Base-by-base conservation (phyloP, 305 asterid species). In the Coffea humblotiana region DNA sequence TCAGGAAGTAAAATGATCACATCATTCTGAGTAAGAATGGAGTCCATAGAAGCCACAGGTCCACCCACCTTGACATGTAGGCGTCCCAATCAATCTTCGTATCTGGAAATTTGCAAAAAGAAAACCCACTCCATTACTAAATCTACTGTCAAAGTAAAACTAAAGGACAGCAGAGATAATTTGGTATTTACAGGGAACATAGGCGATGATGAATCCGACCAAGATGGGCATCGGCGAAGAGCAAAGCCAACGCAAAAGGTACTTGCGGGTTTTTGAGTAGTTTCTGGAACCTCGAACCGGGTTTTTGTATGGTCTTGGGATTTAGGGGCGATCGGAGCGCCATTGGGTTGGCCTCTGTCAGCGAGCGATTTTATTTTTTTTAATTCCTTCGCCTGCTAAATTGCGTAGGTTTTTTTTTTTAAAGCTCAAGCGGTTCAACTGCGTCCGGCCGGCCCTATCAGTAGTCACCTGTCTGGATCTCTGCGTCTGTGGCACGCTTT, bases 1-100 rank as follows among this genome's bases (percentile, higher is more conserved):
- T 32, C 13, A 5, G 43, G 43, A 40, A 40, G 43, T 40, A 40
- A 40, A 40, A 40, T 40, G 43, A 47, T 49, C 23, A 67, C 61
- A 75, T 65, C 71, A 11, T 2, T 3, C 35, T 14, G 48, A 77
- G 72, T 23, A 79, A 47, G 65, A 76, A 40, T 8, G 40, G 60
- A 79, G 15, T 75, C 75, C 35, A 25, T 21, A 60, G 58, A 72
- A 27, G 83, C 29, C 37, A 21, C 54, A 72, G 27, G 83, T 47
- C 35, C 43, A 73, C 76, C 40, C 69, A 92, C 98, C 97, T 95
- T 49, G 98, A 95, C 99, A 95, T 94, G 83, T 94, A 93, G 45
- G 98, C 98, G 83, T 94, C 98, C 98, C 98, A 94, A 89, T 93
- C 98, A 77, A 94, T 94, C 92, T 94, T 94, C 19, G 98, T 94